phyloP scores from a whole-genome alignment of 352 stramenopile species.

The Pythium brassicae region DNA sequence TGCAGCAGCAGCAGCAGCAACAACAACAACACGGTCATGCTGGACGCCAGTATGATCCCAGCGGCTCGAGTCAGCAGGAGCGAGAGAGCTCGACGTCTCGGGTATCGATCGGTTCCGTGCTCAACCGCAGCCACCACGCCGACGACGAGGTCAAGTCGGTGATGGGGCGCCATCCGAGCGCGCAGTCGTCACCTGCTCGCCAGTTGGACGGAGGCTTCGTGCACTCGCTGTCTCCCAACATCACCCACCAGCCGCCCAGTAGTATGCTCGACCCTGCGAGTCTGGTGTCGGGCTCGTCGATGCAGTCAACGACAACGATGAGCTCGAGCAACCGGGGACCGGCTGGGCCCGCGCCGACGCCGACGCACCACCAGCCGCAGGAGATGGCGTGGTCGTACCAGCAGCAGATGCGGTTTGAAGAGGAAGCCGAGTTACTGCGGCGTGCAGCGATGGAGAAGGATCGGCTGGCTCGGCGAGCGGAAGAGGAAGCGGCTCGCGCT shows the following conservation, averaged over 20 bases:
- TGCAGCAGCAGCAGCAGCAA: conserved; percentile 36
- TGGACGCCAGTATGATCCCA: conserved; percentile 29
- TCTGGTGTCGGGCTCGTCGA: conserved; percentile 2
- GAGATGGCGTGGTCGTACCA: conserved; percentile 74
- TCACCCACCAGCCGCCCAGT: neutral
- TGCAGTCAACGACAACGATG: neutral
- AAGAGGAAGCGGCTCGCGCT: conserved; percentile 77
- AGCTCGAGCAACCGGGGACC: conserved; percentile 10
- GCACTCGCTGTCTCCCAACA: conserved; percentile 1
- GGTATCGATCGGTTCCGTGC: conserved; percentile 17
- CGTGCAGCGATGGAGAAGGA: conserved; percentile 60
- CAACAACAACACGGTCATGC: conserved; percentile 7
- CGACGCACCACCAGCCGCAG: conserved; percentile 20
- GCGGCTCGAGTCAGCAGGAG: conserved; percentile 3
- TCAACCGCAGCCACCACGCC: conserved; percentile 10
- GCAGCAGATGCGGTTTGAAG: conserved; percentile 67
- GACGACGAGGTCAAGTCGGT: conserved; percentile 5
- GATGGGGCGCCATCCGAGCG: neutral
- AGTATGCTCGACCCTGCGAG: neutral
- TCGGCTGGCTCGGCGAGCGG: conserved; percentile 52
- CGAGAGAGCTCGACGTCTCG: conserved; percentile 11
- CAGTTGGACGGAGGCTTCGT: conserved; percentile 1
- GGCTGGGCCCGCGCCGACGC: conserved; percentile 4
- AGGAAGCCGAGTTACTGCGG: conserved; percentile 69
- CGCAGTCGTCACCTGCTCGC: neutral